Conservation (phyloP, 2,329 filamentous ascomycete species). For the Ophiocordyceps polyrhachis-furcata region DNA sequence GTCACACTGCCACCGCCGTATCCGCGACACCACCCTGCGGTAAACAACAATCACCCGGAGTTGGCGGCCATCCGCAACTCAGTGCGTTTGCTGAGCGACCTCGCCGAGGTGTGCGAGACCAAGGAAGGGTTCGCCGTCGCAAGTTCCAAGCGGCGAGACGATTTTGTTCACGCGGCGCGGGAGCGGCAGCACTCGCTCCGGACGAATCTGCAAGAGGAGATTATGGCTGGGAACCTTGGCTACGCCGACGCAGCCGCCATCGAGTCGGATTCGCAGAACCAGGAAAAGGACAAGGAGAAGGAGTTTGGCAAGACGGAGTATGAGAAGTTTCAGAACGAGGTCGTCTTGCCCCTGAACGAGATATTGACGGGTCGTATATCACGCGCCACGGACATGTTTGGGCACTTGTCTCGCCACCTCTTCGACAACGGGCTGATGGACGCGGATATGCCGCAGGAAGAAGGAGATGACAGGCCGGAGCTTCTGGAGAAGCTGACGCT, state of each 20-base stretch:
- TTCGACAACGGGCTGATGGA: conserved; percentile 45
- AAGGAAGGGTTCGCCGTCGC: conserved; percentile 42
- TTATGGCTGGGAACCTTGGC: conserved; percentile 58
- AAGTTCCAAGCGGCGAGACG: conserved; percentile 39
- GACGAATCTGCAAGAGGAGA: conserved; percentile 58
- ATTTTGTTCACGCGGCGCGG: conserved; percentile 28
- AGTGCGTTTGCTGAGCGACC: conserved; percentile 55
- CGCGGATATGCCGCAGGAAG: conserved; percentile 75
- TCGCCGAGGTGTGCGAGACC: conserved; percentile 51
- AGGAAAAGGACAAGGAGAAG: conserved; percentile 53
- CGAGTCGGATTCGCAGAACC: conserved; percentile 52
- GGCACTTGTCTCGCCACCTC: conserved; percentile 52
- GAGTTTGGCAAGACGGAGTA: conserved; percentile 64
- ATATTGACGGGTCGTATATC: conserved; percentile 59
- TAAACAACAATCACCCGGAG: conserved; percentile 89
- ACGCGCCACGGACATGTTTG: conserved; percentile 58
- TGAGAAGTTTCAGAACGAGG: conserved; percentile 63
- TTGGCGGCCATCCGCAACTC: conserved; percentile 58
- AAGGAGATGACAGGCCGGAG: conserved; percentile 89
- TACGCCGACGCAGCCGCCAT: conserved; percentile 71
- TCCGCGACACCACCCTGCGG: conserved; percentile 82
- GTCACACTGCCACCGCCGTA: conserved; percentile 89
- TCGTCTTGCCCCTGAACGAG: conserved; percentile 70
- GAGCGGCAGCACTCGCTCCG: conserved; percentile 46
- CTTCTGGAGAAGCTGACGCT: conserved; percentile 85